Evolutionary conservation across 192 early-diverging fungal genomes (phyloP), one percentile per base, ranked within the genome.

Genomic region (Mortierella alpina): DNA sequence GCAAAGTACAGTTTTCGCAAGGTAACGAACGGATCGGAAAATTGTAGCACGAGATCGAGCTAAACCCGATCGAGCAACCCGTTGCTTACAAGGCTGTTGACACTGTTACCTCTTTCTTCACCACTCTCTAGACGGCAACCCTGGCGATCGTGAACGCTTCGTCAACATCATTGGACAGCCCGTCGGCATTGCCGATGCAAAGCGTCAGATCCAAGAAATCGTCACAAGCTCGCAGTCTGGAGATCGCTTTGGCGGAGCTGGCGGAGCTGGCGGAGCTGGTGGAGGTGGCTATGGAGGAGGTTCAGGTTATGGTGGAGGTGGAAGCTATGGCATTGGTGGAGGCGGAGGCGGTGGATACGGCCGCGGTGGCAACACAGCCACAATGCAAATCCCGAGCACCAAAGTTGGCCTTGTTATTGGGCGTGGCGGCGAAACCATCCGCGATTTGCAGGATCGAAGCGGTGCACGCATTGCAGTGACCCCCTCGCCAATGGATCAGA

Each of bases 331-430:
- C 13, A 53, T 66, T 12, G 68, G 72, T 41, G 75, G 83, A 2
- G 62, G 82, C 39, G 57, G 61, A 23, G 45, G 66, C 41, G 61
- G 68, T 59, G 50, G 83, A 46, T 47, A 85, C 61, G 72, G 81
- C 39, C 42, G 78, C 48, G 64, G 75, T 61, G 75, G 82, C 7
- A 63, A 75, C 14, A 84, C 70, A 14, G 64, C 83, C n/a, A 83
- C 86, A 14, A 89, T 92, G 15, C 81, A 86, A 64, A 89, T 93
- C 63, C 92, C 92, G 18, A 85, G 83, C 40, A 63, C 76, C 59
- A 92, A 91, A 65, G 95, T 97, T 9, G 96, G 96, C 0, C 83
- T 97, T 46, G 91, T 97, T 7, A 97, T 97, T 83, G 92, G 92
- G 20, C 80, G 90, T 42, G 87, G 92, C 49, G 93, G 93, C 14